Evolutionary conservation across 108 stramenopile genomes (phyloP).

Genomic region (Fragilariopsis cylindrus): DNA sequence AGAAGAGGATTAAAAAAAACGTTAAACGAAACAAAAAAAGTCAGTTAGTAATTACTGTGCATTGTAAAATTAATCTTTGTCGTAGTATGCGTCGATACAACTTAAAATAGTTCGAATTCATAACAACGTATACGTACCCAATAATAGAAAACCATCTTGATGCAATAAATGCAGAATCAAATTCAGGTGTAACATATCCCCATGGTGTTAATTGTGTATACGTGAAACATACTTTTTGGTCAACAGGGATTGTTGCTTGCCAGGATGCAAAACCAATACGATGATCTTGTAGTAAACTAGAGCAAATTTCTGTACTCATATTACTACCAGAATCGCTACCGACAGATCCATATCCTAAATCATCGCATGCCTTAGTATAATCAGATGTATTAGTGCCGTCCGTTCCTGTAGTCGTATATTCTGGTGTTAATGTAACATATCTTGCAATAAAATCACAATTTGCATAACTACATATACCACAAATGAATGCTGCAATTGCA

Average conservation of each 20-base stretch:
- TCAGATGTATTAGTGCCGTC: not conserved
- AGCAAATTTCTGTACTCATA: not conserved
- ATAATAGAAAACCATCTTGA: not conserved
- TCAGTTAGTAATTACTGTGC: too few species aligned
- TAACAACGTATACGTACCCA: not conserved
- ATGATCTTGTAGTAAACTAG: not conserved
- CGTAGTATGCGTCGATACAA: too few species aligned
- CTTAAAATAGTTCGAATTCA: too few species aligned
- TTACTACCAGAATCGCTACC: too few species aligned
- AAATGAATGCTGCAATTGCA: constrained; percentile 3
- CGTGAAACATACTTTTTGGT: constrained; percentile 12
- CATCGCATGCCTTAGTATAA: not conserved
- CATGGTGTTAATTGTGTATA: constrained; percentile 5
- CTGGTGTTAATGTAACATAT: not conserved
- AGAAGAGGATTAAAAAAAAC: too few species aligned
- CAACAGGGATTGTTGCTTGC: constrained; percentile 8
- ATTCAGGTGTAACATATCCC: not conserved
- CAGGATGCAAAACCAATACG: not conserved
- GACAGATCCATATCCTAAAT: not conserved
- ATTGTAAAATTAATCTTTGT: too few species aligned
- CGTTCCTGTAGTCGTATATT: not conserved
- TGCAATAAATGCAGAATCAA: constrained; percentile 1
- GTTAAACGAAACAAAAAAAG: too few species aligned
- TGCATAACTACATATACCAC: constrained; percentile 1
- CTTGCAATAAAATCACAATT: not conserved